Conservation (phyloP, 2,329 filamentous ascomycete genomes). For the Cladosporium sphaerospermum region DNA sequence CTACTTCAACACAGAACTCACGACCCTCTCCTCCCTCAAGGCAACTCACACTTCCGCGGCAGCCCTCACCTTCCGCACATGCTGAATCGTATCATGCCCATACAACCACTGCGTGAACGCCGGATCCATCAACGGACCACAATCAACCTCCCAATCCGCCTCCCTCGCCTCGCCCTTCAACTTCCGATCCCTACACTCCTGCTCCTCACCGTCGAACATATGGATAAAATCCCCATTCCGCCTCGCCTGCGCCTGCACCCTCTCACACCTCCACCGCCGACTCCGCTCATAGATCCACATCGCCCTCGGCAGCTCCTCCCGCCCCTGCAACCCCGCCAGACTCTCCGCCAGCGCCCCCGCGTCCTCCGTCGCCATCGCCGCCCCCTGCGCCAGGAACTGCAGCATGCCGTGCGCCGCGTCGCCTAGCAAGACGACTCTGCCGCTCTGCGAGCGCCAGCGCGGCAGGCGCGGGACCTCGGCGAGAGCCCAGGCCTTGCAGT, state of each 20-base stretch:
- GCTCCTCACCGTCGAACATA: conserved; percentile 5
- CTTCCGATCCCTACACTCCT: conserved; percentile 3
- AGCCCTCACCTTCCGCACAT: background rate
- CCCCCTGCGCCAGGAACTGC: conserved; percentile 20
- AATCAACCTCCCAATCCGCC: background rate
- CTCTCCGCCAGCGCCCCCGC: conserved; percentile 8
- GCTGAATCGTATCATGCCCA: conserved; percentile 2
- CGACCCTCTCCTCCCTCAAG: too few species aligned
- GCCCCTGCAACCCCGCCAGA: background rate
- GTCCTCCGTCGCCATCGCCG: conserved; percentile 5
- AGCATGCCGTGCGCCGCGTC: conserved; percentile 37
- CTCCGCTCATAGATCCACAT: conserved; percentile 7
- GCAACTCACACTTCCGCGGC: too few species aligned
- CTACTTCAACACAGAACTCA: too few species aligned
- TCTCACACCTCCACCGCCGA: conserved; percentile 10
- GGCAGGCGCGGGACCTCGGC: conserved; percentile 40
- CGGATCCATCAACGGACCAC: conserved; percentile 5
- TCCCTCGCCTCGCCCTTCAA: background rate
- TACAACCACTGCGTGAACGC: conserved; percentile 3
- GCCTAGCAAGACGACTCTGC: conserved; percentile 29
- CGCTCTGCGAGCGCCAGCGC: conserved; percentile 33
- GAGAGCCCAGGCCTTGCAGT: conserved; percentile 34
- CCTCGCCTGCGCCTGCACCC: conserved; percentile 6
- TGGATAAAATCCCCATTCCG: conserved; percentile 5
- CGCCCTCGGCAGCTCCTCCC: background rate